phyloP scores from a whole-genome alignment of 1,284 basidiomycete species.

The Naganishia sp. region DNA sequence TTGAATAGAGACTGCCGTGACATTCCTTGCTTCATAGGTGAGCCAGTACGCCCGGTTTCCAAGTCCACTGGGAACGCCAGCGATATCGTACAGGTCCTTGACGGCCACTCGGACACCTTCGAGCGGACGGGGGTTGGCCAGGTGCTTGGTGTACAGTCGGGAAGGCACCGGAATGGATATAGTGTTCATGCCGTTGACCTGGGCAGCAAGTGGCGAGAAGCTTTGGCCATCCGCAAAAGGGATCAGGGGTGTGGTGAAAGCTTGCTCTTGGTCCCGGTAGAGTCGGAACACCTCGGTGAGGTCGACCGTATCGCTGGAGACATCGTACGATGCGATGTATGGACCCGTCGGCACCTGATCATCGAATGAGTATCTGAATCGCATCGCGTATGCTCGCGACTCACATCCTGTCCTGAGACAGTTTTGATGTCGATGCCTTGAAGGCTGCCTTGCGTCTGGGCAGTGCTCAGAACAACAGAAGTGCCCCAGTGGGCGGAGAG shows the following conservation, averaged over 20 bases:
- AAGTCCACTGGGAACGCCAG: constrained; percentile 39
- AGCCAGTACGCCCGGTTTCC: constrained; percentile 40
- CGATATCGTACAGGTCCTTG: constrained; percentile 41
- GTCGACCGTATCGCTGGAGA: constrained; percentile 26
- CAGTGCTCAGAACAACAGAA: constrained; percentile 36
- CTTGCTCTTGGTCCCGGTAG: constrained; percentile 41
- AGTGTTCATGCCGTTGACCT: constrained; percentile 37
- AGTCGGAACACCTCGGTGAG: constrained; percentile 42
- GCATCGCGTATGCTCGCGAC: background rate
- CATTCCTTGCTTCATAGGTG: constrained; percentile 36
- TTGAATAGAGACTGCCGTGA: constrained; percentile 50
- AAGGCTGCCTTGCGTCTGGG: constrained; percentile 35
- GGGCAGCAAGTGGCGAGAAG: constrained; percentile 35
- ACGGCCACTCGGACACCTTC: constrained; percentile 43
- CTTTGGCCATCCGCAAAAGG: constrained; percentile 31
- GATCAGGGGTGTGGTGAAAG: constrained; percentile 39
- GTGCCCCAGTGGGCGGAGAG: constrained; percentile 36
- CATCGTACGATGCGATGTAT: constrained; percentile 38
- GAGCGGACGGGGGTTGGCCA: constrained; percentile 38
- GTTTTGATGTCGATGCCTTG: constrained; percentile 33
- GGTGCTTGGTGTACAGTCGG: constrained; percentile 38
- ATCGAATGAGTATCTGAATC: background rate
- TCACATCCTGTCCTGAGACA: constrained; percentile 14
- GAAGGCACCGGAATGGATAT: constrained; percentile 44
- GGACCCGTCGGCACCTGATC: constrained; percentile 39